Percentiles rank a stretch among this genome's conserved stretches.
These are phyloP conservation scores for Aspergillus unguis DNA, from an alignment of 2,329 filamentous ascomycete species.

Conservation along the genomic window DNA sequence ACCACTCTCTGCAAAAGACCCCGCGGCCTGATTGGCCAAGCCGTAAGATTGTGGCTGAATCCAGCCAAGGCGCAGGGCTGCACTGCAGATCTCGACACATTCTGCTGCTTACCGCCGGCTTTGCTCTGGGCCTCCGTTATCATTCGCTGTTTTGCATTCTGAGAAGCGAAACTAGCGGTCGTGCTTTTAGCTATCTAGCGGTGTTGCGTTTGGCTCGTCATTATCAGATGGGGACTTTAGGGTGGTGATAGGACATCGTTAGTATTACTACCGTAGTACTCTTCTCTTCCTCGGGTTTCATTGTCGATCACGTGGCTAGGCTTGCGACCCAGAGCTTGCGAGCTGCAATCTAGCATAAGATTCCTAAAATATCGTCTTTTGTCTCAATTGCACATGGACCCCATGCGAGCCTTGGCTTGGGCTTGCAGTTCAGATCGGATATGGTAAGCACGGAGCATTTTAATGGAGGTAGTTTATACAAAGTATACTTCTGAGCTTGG, in stretches of 20 bases:
- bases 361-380: constrained; percentile 2
- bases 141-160: background rate
- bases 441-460: too few relatives aligned
- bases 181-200: background rate
- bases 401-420: too few relatives aligned
- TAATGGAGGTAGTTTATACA: too few relatives aligned
- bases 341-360: background rate
- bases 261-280: background rate
- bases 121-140: background rate
- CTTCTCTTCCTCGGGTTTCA: background rate
- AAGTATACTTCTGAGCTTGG: too few relatives aligned
- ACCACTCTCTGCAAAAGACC: too few relatives aligned
- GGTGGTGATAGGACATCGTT: background rate
- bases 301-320: constrained; percentile 3
- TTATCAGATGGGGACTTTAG: background rate
- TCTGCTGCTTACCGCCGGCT: constrained; percentile 5
- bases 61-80: constrained; percentile 5
- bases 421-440: too few relatives aligned
- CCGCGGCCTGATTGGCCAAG: background rate
- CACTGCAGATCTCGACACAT: constrained; percentile 6
- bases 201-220: constrained; percentile 1
- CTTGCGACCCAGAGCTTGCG: background rate
- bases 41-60: constrained; percentile 4
- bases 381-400: too few relatives aligned
- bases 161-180: too few relatives aligned